A percentile compares a stretch with the other conserved stretches of the same genome.
Evolutionary conservation across 2,329 filamentous ascomycete species (phyloP).

Genomic region (Aspergillus alliaceus): DNA sequence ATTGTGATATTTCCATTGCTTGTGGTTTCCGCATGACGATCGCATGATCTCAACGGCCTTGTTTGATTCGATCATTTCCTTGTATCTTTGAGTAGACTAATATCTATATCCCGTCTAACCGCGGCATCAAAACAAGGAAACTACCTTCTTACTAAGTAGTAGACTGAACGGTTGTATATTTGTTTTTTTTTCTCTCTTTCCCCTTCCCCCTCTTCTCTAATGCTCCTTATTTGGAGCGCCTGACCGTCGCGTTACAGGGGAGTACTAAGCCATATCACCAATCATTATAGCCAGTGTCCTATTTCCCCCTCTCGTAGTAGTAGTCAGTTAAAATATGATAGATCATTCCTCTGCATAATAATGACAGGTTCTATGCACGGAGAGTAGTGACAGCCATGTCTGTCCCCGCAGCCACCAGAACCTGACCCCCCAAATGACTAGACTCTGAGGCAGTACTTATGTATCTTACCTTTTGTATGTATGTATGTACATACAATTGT

Average conservation of each 20-base stretch:
- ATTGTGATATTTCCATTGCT: too few relatives aligned
- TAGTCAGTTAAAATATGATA: background rate
- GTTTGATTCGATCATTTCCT: background rate
- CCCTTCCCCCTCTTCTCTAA: background rate
- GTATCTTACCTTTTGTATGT: background rate
- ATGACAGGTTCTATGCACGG: slow-evolving; percentile 1
- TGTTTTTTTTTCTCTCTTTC: background rate
- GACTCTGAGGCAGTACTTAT: background rate
- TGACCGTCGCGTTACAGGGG: too few relatives aligned
- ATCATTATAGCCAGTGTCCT: background rate
- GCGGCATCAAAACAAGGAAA: background rate
- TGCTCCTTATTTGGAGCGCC: too few relatives aligned
- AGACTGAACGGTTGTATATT: background rate
- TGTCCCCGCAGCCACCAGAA: background rate
- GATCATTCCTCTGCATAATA: slow-evolving; percentile 4
- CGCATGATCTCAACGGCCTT: slow-evolving; percentile 5
- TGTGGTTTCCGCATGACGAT: background rate
- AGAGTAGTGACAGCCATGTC: background rate
- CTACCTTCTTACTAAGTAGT: too few relatives aligned
- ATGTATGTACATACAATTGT: background rate
- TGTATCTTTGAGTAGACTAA: too few relatives aligned
- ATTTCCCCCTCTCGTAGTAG: too few relatives aligned
- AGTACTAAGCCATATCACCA: too few relatives aligned
- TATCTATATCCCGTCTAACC: background rate
- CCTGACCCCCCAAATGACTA: background rate